Evolutionary conservation across 306 rosid genomes (phyloP).

Genomic region (Lithocarpus polystachyus): DNA sequence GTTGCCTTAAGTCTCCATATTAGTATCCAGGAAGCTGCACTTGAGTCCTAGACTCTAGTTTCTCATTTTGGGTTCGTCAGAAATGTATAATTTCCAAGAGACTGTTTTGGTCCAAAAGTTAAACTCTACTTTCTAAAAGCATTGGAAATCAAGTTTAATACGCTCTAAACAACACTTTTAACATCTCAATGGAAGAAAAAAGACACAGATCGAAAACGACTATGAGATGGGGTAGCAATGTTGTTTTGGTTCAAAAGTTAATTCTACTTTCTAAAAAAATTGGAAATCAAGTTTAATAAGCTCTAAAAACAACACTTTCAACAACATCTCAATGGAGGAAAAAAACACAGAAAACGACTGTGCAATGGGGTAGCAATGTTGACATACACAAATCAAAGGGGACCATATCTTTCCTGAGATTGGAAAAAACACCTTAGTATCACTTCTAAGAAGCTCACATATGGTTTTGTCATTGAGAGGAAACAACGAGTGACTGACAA

Average conservation of each 20-base stretch:
- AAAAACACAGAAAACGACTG: background rate
- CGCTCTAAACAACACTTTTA: too few relatives aligned
- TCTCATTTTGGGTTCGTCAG: background rate
- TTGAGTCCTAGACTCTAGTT: too few relatives aligned
- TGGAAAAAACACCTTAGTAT: slow-evolving; percentile 9
- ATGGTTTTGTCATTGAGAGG: background rate
- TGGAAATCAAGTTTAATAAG: background rate
- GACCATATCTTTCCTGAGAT: slow-evolving; percentile 13
- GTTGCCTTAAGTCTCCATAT: too few relatives aligned
- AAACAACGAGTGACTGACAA: background rate
- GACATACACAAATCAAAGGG: background rate
- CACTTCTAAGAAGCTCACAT: slow-evolving; percentile 8
- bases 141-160: background rate
- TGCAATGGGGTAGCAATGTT: background rate
- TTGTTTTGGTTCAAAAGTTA: background rate
- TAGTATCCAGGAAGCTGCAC: too few relatives aligned
- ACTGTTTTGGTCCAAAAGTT: background rate
- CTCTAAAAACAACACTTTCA: background rate
- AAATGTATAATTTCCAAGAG: background rate
- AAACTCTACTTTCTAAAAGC: background rate
- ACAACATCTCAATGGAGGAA: background rate
- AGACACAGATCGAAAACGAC: background rate
- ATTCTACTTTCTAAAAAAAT: background rate
- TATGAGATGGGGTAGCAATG: too few relatives aligned
- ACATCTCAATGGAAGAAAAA: background rate